A percentile compares a stretch with the other conserved stretches of the same genome.
These are phyloP conservation scores for Scopulariopsis brevicaulis DNA, from an alignment of 2,329 filamentous ascomycete genomes.

Conservation along the genomic window DNA sequence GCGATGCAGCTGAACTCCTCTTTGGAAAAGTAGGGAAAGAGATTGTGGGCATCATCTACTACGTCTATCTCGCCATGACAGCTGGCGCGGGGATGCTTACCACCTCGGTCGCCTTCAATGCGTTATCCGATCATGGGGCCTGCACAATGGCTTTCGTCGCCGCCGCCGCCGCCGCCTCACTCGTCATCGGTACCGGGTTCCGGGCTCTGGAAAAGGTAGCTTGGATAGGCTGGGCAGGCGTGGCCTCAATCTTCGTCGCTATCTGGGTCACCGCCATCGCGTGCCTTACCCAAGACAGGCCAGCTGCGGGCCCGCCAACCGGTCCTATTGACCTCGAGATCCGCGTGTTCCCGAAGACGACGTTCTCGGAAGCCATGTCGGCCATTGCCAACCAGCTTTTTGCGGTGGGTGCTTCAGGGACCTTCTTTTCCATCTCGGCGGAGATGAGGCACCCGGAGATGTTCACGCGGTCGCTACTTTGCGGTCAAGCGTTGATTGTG, in stretches of 20 bases:
- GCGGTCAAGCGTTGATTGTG: conserved; percentile 13
- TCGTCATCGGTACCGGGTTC: conserved; percentile 12
- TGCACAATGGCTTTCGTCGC: conserved; percentile 13
- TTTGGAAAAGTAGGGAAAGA: conserved; percentile 13
- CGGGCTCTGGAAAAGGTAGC: conserved; percentile 9
- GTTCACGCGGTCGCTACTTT: conserved; percentile 14
- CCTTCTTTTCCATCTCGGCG: conserved; percentile 43
- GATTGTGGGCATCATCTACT: conserved; percentile 12
- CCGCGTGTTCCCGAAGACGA: conserved; percentile 34
- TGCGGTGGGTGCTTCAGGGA: conserved; percentile 36
- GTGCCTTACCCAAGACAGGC: conserved; percentile 27
- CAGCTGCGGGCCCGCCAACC: conserved; percentile 44
- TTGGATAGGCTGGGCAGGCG: conserved; percentile 25
- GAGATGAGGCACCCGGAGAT: conserved; percentile 30
- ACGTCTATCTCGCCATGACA: conserved; percentile 13
- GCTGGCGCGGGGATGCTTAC: conserved; percentile 11
- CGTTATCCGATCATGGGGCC: conserved; percentile 13
- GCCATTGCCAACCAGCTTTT: conserved; percentile 43
- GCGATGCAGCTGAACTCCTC: conserved; percentile 12
- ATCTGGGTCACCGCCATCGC: conserved; percentile 20
- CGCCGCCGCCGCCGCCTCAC: conserved; percentile 11
- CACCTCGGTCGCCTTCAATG: conserved; percentile 12
- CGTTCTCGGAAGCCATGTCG: conserved; percentile 41
- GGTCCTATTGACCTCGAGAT: conserved; percentile 40
- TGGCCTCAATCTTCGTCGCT: conserved; percentile 36